Base-by-base conservation (phyloP, 805 yeast genomes). In the Suhomyces canberraensis region DNA sequence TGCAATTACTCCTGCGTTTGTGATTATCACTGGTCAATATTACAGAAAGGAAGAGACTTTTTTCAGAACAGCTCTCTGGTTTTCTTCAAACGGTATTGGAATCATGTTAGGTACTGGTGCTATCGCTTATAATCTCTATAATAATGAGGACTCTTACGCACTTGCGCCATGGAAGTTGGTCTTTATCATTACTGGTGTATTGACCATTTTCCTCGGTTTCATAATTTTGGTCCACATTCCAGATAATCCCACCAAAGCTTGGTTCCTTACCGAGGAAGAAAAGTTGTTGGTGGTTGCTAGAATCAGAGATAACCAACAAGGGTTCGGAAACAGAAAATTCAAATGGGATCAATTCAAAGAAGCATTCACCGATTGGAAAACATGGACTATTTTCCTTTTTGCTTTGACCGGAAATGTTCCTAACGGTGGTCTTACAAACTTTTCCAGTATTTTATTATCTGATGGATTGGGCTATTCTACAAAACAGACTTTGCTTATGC, bases 121-220 rank as follows among this genome's bases (percentile, higher is more conserved):
- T 8, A 71, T 81, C 39, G 78, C 84, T 1, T 78, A 78, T 46
- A 34, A 44, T 24, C 25, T 35, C 3, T 59, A 66, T 41, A 41
- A 42, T 8, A 63, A 72, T 46, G 60, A 54, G 11, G 59, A 54
- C n/a, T 35, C 51, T 7, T 75, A 67, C 53, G 35, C 64, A 18
- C 56, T 78, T 4, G 64, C 57, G 3, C 66, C 81, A 3, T 84
- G 90, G 90, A 78, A 74, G 50, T 53, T 76, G 11, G 54, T 80
- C 3, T 84, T 73, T 51, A 59, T 84, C 32, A 64, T 81, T 20
- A 70, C 76, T 28, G 95, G 93, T 11, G 52, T 67, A 6, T 66
- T 78, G 39, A 80, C 87, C 2, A 55, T 79, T 5, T 49, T 71
- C 8, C 48, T 76, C 11, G 84, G 84, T 4, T 35, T 72, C 8